Percentiles rank a stretch among this genome's conserved stretches.
Evolutionary conservation across 2,329 filamentous ascomycete genomes (phyloP).

Genomic region (Stylonectria norvegica): DNA sequence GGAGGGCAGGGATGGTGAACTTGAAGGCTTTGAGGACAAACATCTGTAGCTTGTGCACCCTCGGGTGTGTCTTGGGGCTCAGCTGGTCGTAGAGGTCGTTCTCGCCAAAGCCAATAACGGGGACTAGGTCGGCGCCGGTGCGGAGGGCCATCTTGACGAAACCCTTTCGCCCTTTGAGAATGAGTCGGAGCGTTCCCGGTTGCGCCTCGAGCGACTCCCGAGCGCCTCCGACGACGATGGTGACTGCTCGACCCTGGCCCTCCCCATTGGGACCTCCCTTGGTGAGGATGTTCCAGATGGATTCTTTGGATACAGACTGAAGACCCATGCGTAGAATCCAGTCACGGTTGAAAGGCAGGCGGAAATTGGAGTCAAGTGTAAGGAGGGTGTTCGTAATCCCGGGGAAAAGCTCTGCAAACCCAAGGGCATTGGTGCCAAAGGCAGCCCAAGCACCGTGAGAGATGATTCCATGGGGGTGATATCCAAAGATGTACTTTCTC

Average conservation of each 20-base stretch:
- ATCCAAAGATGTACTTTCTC: conserved; percentile 93
- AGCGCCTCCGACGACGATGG: conserved; percentile 91
- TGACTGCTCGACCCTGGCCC: conserved; percentile 92
- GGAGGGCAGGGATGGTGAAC: conserved; percentile 87
- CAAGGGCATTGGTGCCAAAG: conserved; percentile 85
- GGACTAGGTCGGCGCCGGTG: conserved; percentile 89
- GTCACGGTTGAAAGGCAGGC: conserved; percentile 88
- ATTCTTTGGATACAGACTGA: conserved; percentile 84
- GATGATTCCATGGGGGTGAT: conserved; percentile 97
- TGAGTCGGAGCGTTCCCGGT: conserved; percentile 71
- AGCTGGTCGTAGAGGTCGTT: conserved; percentile 95
- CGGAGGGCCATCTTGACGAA: conserved; percentile 92
- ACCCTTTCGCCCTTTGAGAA: conserved; percentile 80
- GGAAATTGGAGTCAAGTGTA: conserved; percentile 94
- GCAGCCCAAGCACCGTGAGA: conserved; percentile 92
- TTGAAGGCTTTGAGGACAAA: conserved; percentile 81
- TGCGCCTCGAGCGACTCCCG: conserved; percentile 87
- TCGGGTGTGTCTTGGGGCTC: conserved; percentile 69
- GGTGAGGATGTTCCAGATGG: conserved; percentile 82
- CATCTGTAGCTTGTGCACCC: conserved; percentile 78
- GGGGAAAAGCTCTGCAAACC: conserved; percentile 83
- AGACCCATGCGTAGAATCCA: conserved; percentile 89
- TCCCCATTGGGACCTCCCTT: conserved; percentile 73
- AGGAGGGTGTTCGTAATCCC: conserved; percentile 92
- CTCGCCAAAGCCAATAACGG: conserved; percentile 89